Base-by-base conservation (phyloP, 306 rosid species). In the Clitoria ternatea region DNA sequence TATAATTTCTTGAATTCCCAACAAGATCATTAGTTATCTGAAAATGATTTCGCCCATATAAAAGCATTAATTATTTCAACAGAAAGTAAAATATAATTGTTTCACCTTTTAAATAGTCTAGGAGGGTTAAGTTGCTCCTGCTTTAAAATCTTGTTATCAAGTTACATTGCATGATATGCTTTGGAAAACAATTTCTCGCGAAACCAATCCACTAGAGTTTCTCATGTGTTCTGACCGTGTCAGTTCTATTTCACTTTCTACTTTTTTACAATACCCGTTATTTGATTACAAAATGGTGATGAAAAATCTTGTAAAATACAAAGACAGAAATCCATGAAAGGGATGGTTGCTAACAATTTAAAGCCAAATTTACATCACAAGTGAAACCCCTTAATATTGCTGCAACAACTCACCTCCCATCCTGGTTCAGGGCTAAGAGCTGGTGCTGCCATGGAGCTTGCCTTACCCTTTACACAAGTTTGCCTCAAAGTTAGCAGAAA, bases 401-500 rank as follows among this genome's bases (percentile, higher is more conserved):
- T 57, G 81, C 60, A 68, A 66, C 54, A 66, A 80, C 82, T 72
- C 66, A 94, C 99, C 91, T 87, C 89, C 99, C 96, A 94, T 75
- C 92, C 97, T 60, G 96, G 99, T 65, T 87, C 57, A 15, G 99
- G 91, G 81, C 78, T 81, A 52, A 94, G 97, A 49, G 99, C 92
- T 39, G 86, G 87, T 53, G 99, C 99, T 50, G 82, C 99, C 99
- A 94, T 91, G 37, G 92, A 91, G 79, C 97, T 94, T 48, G 92
- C 97, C 87, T 87, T 94, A 20, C 99, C 97, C 99, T 87, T 56
- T 13, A 45, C 47, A 77, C n/a, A 60, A 61, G 39, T 39, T 61
- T 32, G 57, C 66, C 55, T 45, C 45, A 55, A 15, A 40, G 55
- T 79, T 68, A 72, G 66, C 26, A 24, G 56, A 66, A 68, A 22